A percentile compares a stretch with the other conserved stretches of the same genome.
phyloP scores from a whole-genome alignment of 2,329 filamentous ascomycete species.

The Phoma sp. region DNA sequence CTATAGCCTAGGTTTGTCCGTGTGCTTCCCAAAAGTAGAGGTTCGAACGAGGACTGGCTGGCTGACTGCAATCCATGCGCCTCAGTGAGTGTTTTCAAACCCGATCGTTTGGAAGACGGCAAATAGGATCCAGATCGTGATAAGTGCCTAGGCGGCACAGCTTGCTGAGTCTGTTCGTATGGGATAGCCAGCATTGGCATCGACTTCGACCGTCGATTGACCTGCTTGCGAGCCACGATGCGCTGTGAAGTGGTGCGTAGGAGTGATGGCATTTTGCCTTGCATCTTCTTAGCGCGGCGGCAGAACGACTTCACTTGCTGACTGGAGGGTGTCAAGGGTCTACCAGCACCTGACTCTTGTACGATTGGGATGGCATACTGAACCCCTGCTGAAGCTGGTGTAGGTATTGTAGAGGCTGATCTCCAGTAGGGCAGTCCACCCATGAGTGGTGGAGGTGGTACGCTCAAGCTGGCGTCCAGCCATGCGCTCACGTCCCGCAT shows the following conservation, averaged over 20 bases:
- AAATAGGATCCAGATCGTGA: constrained; percentile 20
- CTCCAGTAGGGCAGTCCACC: constrained; percentile 45
- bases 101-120: constrained; percentile 11
- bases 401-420: constrained; percentile 20
- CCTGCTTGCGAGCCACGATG: constrained; percentile 18
- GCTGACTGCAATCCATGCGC: constrained; percentile 5
- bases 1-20: constrained; percentile 21
- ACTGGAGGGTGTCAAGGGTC: constrained; percentile 26
- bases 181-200: constrained; percentile 32
- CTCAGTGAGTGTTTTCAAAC: constrained; percentile 8
- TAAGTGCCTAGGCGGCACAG: constrained; percentile 10
- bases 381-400: constrained; percentile 18
- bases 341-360: constrained; percentile 12
- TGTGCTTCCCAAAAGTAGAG: constrained; percentile 15
- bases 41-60: constrained; percentile 5
- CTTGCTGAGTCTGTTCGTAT: constrained; percentile 21
- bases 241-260: constrained; percentile 28
- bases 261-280: constrained; percentile 41
- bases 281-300: constrained; percentile 38
- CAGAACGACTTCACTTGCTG: constrained; percentile 35
- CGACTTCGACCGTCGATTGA: constrained; percentile 34
- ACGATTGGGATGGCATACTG: constrained; percentile 42
- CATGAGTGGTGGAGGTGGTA: constrained; percentile 42
- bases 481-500: constrained; percentile 42
- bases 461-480: constrained; percentile 40